phyloP scores from a whole-genome alignment of 208 protist genomes.

The Acanthamoeba lugdunensis region DNA sequence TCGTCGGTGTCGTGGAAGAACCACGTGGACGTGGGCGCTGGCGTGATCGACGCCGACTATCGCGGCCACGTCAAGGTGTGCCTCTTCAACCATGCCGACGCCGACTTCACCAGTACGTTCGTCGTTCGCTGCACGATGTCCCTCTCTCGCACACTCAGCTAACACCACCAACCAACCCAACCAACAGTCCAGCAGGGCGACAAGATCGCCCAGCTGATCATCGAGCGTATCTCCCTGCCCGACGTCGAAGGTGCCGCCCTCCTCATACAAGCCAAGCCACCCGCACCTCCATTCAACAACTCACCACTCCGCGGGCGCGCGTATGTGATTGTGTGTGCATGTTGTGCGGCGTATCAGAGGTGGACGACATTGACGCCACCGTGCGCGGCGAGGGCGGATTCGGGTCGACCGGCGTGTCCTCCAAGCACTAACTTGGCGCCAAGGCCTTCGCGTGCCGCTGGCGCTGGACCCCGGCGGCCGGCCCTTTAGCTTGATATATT shows the following conservation, averaged over 20 bases:
- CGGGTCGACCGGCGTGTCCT: constrained; percentile 59
- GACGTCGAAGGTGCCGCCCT: constrained; percentile 76
- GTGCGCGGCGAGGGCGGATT: constrained; percentile 73
- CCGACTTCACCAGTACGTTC: constrained; percentile 80
- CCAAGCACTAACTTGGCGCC: neutral
- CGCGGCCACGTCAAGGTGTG: constrained; percentile 88
- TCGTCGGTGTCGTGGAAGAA: constrained; percentile 89
- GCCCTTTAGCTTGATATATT: too few relatives aligned
- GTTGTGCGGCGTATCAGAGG: neutral
- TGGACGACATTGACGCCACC: constrained; percentile 64
- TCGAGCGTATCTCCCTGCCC: constrained; percentile 87
- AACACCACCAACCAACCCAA: too few relatives aligned
- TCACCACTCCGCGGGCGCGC: too few relatives aligned
- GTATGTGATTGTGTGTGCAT: too few relatives aligned
- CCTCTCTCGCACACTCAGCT: neutral
- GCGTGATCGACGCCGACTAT: constrained; percentile 90
- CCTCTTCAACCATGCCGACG: constrained; percentile 87
- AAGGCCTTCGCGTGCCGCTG: neutral
- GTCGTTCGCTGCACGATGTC: neutral
- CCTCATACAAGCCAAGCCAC: too few relatives aligned
- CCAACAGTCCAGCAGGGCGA: constrained; percentile 82
- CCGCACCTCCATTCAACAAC: too few relatives aligned
- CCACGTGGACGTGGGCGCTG: constrained; percentile 87
- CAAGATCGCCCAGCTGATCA: constrained; percentile 89
- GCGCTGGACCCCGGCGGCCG: neutral